Base-by-base conservation (phyloP, 108 stramenopile genomes). In the Cyclotella kingstonii region DNA sequence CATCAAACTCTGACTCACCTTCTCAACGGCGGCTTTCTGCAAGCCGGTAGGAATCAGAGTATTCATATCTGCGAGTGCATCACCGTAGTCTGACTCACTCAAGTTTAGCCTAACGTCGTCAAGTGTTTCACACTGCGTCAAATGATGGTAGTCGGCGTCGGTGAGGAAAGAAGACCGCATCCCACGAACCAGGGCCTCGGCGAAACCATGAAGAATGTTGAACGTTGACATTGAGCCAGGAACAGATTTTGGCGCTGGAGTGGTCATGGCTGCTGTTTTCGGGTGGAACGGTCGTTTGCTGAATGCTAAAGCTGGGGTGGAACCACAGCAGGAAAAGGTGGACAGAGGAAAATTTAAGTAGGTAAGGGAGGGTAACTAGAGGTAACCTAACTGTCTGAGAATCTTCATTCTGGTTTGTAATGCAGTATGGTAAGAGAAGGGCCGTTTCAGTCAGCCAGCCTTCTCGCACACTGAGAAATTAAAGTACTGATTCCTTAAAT, bases 101-200 rank as follows among this genome's bases (percentile, higher is more conserved):
- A 99, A 67, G 71, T 99, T 99, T 55, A 99, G 77, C 60, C 87
- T 82, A n/a, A 97, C 82, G 78, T 99, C 98, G 34, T 97, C 97
- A 27, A 99, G 68, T 1, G 80, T 91, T 49, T 98, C 96, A 70
- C 97, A 99, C 70, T 99, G 96, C 38, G 90, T 92, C 60, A 99
- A 54, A 62, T 96, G 93, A 63, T 95, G 89, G 76, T 97, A 97
- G 62, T 96, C 95, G 34, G 84, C 66, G 78, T 98, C 97, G 29
- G 54, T 47, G 21, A 99, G 64, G 78, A 99, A 98, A 17, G 94
- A 94, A 8, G 82, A 90, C 21, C 96, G 85, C 90, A 96, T 96
- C 6, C 98, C 98, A 21, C 97, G 90, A 17, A 97, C 82, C 41
- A 98, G 66, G 6, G 97, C 96, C 63, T 99, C 98, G 26, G 83